Evolutionary conservation across 2,329 filamentous ascomycete species (phyloP).

Genomic region (Cordyceps cateniannulata): DNA sequence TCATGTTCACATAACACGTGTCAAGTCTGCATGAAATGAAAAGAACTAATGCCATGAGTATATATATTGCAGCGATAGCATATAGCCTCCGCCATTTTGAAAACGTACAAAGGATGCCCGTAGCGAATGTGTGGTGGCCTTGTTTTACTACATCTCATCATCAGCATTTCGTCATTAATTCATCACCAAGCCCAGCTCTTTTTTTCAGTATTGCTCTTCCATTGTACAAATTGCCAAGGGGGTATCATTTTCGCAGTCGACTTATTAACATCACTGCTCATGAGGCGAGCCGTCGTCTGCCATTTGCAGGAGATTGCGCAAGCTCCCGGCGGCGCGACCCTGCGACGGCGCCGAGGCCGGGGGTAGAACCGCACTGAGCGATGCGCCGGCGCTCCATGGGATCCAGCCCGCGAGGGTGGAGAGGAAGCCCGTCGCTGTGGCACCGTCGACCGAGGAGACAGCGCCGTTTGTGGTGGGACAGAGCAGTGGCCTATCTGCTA

Average conservation of each 20-base stretch:
- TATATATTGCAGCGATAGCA: too few species aligned
- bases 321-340: slow-evolving; percentile 49
- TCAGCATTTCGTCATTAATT: too few species aligned
- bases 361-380: slow-evolving; percentile 13
- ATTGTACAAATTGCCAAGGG: neutral
- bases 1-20: too few species aligned
- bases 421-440: slow-evolving; percentile 10
- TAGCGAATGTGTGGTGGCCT: too few species aligned
- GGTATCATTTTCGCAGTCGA: neutral
- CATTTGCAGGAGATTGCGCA: slow-evolving; percentile 43
- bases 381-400: slow-evolving; percentile 14
- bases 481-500: slow-evolving; percentile 8
- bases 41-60: too few species aligned
- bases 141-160: too few species aligned
- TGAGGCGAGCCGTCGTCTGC: neutral
- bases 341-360: slow-evolving; percentile 18
- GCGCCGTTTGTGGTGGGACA: slow-evolving; percentile 7
- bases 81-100: too few species aligned
- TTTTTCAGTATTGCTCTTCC: neutral
- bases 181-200: too few species aligned
- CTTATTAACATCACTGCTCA: neutral
- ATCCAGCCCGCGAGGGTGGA: slow-evolving; percentile 14
- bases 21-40: too few species aligned
- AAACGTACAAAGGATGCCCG: too few species aligned
- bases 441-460: slow-evolving; percentile 3